phyloP scores from a whole-genome alignment of 176 grass and related monocot species.

The Pontederia paniculata region DNA sequence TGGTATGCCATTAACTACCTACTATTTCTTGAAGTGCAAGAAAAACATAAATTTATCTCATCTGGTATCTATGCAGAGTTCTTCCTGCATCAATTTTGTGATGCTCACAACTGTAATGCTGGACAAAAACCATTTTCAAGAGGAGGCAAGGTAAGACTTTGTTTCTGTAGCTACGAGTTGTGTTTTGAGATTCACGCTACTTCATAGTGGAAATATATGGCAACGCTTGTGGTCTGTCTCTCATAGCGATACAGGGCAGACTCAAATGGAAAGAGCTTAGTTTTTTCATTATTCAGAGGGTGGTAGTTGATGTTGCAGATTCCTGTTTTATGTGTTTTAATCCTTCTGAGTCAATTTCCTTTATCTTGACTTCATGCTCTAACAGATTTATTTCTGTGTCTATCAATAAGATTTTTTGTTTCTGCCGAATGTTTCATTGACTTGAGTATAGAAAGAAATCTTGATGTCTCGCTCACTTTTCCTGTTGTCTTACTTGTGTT shows the following conservation, averaged over 20 bases:
- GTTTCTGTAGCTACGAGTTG: not conserved
- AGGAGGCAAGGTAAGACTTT: constrained; percentile 69
- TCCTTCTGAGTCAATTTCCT: no score
- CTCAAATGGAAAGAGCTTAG: no score
- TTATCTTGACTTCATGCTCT: no score
- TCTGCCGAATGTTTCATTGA: not conserved
- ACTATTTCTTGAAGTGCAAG: not conserved
- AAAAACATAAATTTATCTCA: not conserved
- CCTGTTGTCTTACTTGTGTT: not conserved
- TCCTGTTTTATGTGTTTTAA: no score
- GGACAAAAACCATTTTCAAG: constrained; percentile 65
- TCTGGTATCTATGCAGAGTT: constrained; percentile 50
- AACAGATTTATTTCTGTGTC: no score
- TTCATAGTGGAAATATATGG: not conserved
- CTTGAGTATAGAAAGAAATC: not conserved
- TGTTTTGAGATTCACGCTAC: not conserved
- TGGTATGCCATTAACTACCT: constrained; percentile 34
- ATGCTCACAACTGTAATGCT: constrained; percentile 69
- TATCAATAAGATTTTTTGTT: not conserved
- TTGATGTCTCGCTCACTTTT: constrained; percentile 3
- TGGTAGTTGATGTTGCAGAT: no score
- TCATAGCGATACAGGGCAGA: no score
- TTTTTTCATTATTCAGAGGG: no score
- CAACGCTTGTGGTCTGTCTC: no score
- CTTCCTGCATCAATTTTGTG: constrained; percentile 93